Evolutionary conservation across 2,329 filamentous ascomycete genomes (phyloP), one percentile per base, ranked within the genome.

Genomic region (Orbilia ellipsospora): DNA sequence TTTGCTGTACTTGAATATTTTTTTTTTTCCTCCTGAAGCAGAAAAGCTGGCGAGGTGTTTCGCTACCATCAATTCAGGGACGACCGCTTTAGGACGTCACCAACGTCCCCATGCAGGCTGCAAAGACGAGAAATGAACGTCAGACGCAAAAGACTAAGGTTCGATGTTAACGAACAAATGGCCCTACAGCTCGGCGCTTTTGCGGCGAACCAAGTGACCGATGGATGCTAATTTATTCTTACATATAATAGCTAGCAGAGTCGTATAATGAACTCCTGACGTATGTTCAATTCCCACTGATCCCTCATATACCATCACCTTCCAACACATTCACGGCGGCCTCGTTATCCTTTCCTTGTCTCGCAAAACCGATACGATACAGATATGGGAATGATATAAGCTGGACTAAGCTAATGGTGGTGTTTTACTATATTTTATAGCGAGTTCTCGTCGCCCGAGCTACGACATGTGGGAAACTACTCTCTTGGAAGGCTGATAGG

Each of bases 231-330:
- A 51, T 75, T 61, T 52, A 20, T 73, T 68, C 20, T 48, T 45
- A 48, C 7, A 5, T 48, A 18, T 48, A n/a, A 82, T 83, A 97
- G 94, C 94, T 99, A 86, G 93, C 94, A 82, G 92, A 90, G 83
- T 98, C 95, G 79, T 99, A 99, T 85, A 92, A 96, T 85, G 92
- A 96, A 84, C 88, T 99, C 80, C 89, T 99, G 80, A 91, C 96
- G 70, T 74, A 93, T 96, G 89, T 84, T 15, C 44, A 36, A 56
- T 57, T 62, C 63, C 56, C 55, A 63, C 61, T 64, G 68, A 59
- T 77, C 42, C 51, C 15, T 28, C 16, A 23, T 67, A 60, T 31
- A 64, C 48, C 57, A 73, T 68, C 51, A 63, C 50, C 56, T 61
- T 48, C 54, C 20, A 12, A 20, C 48, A 18, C 48, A 13, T 52